phyloP scores from a whole-genome alignment of 768 basidiomycete genomes.

The Albatrellus ellisii region DNA sequence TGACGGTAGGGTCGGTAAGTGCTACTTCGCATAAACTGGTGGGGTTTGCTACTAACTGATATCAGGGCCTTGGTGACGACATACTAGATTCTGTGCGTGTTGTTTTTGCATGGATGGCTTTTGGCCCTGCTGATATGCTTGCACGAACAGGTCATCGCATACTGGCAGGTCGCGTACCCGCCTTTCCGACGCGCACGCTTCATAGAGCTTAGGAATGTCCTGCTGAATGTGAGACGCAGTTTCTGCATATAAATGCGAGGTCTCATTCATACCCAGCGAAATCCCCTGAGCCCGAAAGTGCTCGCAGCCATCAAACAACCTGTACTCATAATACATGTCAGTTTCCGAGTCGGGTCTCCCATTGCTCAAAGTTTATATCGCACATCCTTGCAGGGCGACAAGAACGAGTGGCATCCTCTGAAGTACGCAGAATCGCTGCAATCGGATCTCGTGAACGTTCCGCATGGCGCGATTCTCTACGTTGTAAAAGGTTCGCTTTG shows the following conservation, averaged over 20 bases:
- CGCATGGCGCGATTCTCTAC: neutral
- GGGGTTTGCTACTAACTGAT: no score
- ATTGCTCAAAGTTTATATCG: neutral
- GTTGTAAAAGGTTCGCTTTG: constrained; percentile 3
- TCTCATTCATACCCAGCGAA: constrained; percentile 30
- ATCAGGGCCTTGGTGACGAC: neutral
- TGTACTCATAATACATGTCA: constrained; percentile 7
- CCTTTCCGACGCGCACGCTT: constrained; percentile 39
- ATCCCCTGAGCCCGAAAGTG: constrained; percentile 33
- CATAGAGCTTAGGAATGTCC: constrained; percentile 39
- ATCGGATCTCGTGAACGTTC: neutral
- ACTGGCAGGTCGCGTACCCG: constrained; percentile 45
- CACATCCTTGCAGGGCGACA: constrained; percentile 1
- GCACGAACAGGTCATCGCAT: constrained; percentile 40
- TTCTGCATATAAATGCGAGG: neutral
- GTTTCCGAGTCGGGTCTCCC: neutral
- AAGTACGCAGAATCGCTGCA: constrained; percentile 5
- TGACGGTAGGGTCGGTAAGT: constrained; percentile 45
- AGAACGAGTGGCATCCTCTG: constrained; percentile 2
- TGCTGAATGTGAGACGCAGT: constrained; percentile 40
- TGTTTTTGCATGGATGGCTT: neutral
- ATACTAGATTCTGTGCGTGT: neutral
- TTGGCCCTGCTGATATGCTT: neutral
- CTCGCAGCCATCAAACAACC: constrained; percentile 16
- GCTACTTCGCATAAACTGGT: neutral